Evolutionary conservation across 129 eudicot genomes (phyloP).

Genomic region (Chrysanthemum makinoi): DNA sequence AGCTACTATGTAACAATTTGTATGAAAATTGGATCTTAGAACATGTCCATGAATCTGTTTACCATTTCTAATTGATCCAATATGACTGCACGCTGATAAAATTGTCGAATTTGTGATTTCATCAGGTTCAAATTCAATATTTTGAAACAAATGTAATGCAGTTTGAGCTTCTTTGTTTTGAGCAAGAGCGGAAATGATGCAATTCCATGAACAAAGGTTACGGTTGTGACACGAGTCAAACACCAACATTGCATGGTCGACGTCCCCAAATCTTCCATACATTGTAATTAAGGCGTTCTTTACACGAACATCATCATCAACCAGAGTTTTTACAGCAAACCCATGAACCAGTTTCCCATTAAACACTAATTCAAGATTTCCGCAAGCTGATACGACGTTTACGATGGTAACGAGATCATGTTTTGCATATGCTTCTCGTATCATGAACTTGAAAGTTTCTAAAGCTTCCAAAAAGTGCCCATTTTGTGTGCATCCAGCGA

Average conservation of each 20-base stretch:
- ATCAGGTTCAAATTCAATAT: slow-evolving; percentile 56
- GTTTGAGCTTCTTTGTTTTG: slow-evolving; percentile 52
- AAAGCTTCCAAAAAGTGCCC: slow-evolving; percentile 50
- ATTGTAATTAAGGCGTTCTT: slow-evolving; percentile 56
- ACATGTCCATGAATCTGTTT: slow-evolving; percentile 58
- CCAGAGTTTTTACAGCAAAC: slow-evolving; percentile 45
- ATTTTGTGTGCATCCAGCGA: slow-evolving; percentile 55
- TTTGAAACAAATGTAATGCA: slow-evolving; percentile 49
- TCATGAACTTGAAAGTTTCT: slow-evolving; percentile 48
- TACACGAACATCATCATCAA: slow-evolving; percentile 41
- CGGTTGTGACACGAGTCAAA: slow-evolving; percentile 39
- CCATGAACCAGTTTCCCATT: slow-evolving; percentile 54
- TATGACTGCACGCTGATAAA: slow-evolving; percentile 55
- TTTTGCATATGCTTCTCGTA: slow-evolving; percentile 31
- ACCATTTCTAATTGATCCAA: slow-evolving; percentile 52
- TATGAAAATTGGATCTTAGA: slow-evolving; percentile 34
- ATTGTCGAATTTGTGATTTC: slow-evolving; percentile 56
- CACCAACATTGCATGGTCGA: slow-evolving; percentile 41
- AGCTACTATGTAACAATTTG: slow-evolving; percentile 45
- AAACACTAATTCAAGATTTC: slow-evolving; percentile 44
- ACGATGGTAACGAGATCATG: slow-evolving; percentile 51
- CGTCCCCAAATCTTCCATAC: slow-evolving; percentile 57
- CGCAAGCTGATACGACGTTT: slow-evolving; percentile 52
- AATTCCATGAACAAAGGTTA: slow-evolving; percentile 72
- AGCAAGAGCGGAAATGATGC: slow-evolving; percentile 54